Evolutionary conservation across 495 filamentous ascomycete species (phyloP).

Genomic region (Penicillium fimorum): DNA sequence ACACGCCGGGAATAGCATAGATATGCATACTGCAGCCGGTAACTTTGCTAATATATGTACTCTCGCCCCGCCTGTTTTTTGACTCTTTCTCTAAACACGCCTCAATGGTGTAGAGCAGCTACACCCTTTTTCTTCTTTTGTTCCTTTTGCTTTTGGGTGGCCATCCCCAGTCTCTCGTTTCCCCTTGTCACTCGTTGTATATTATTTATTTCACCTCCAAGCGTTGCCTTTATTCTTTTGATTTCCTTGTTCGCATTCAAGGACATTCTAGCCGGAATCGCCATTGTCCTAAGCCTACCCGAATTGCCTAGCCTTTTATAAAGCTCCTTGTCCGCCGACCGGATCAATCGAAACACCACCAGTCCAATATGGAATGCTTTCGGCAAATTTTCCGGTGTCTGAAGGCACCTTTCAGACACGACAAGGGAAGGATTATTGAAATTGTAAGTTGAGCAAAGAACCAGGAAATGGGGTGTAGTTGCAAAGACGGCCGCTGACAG

Average conservation of each 20-base stretch:
- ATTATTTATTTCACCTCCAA: conserved; percentile 23
- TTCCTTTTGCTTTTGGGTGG: conserved; percentile 21
- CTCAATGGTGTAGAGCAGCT: conserved; percentile 31
- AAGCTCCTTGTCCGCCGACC: conserved; percentile 3
- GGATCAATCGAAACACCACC: conserved; percentile 4
- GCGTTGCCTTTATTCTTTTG: conserved; percentile 14
- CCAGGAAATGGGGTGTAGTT: not conserved
- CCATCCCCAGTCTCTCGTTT: conserved; percentile 26
- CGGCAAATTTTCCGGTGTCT: conserved; percentile 39
- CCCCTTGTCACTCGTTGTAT: conserved; percentile 28
- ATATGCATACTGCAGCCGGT: conserved; percentile 33
- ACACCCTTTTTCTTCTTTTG: conserved; percentile 22
- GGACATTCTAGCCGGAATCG: not conserved
- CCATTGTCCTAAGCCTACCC: conserved; percentile 1
- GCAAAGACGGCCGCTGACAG: conserved; percentile 8
- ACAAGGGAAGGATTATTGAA: conserved; percentile 32
- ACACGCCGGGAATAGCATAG: conserved; percentile 25
- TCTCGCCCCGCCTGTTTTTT: conserved; percentile 6
- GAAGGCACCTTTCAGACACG: conserved; percentile 37
- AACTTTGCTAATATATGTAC: conserved; percentile 28
- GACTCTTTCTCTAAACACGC: conserved; percentile 14
- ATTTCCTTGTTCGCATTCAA: conserved; percentile 10
- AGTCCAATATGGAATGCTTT: conserved; percentile 39
- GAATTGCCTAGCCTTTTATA: conserved; percentile 12
- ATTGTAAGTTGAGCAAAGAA: conserved; percentile 32